Conservation (phyloP, 768 basidiomycete genomes). For the Mrakia gelida region DNA sequence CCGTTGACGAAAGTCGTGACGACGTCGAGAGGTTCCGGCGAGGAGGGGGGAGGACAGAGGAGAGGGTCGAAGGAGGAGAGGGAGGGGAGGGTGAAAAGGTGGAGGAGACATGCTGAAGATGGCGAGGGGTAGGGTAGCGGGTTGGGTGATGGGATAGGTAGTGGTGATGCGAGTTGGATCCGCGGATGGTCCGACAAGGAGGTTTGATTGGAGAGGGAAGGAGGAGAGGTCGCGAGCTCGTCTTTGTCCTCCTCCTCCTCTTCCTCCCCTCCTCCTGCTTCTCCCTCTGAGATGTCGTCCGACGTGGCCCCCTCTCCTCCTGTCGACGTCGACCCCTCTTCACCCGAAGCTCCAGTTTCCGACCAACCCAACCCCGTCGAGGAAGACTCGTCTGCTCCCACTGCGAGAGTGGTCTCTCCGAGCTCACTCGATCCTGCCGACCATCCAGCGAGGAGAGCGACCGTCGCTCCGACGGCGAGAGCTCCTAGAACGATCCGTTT, state of each 20-base stretch:
- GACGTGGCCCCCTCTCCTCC: neutral
- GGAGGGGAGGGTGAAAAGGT: conserved; percentile 21
- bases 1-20: conserved; percentile 28
- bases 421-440: neutral
- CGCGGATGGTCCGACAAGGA: neutral
- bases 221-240: neutral
- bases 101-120: conserved; percentile 8
- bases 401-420: neutral
- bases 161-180: conserved; percentile 15
- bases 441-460: conserved; percentile 10
- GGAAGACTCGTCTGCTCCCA: neutral
- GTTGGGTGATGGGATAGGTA: neutral
- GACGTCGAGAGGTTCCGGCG: conserved; percentile 12
- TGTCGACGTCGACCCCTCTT: neutral
- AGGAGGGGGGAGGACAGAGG: neutral
- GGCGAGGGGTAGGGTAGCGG: conserved; percentile 24
- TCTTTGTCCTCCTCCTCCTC: neutral
- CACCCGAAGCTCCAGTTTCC: neutral
- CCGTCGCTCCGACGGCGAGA: neutral
- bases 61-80: conserved; percentile 4
- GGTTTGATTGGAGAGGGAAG: neutral
- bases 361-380: neutral
- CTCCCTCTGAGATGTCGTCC: neutral
- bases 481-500: neutral
- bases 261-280: neutral